Conservation (phyloP, 352 stramenopile species). For the Phytophthora pluvialis region DNA sequence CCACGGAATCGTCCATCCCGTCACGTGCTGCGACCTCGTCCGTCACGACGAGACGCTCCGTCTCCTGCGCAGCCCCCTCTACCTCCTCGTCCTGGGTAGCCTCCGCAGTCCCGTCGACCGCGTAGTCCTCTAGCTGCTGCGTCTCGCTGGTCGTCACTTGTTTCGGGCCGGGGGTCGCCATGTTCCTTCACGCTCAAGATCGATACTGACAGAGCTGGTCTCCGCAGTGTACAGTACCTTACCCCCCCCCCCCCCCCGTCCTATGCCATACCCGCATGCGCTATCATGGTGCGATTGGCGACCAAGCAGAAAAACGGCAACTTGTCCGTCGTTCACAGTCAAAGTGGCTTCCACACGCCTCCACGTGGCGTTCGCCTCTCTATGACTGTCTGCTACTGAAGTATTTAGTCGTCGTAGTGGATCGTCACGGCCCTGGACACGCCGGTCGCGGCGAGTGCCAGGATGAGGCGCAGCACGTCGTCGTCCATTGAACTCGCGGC, state of each 20-base stretch:
- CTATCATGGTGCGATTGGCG: conserved; percentile 15
- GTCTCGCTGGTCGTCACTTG: conserved; percentile 6
- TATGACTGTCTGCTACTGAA: too few species aligned
- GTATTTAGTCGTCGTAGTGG: conserved; percentile 37
- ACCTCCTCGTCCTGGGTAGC: background rate
- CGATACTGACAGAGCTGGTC: conserved; percentile 14
- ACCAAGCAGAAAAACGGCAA: conserved; percentile 8
- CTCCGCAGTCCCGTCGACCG: background rate
- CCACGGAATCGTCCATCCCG: conserved; percentile 30
- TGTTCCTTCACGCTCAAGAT: conserved; percentile 14
- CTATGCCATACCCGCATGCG: conserved; percentile 10
- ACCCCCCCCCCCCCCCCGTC: too few species aligned
- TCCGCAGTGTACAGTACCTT: background rate
- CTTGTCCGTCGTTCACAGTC: too few species aligned
- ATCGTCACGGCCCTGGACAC: conserved; percentile 27
- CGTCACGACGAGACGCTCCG: background rate
- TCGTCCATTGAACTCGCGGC: conserved; percentile 23
- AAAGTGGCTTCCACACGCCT: too few species aligned
- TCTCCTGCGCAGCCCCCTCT: background rate
- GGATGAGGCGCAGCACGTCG: conserved; percentile 27
- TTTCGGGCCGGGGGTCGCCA: conserved; percentile 20
- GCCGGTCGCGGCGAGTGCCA: conserved; percentile 32
- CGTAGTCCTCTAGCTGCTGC: conserved; percentile 3
- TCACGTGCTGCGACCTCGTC: background rate
- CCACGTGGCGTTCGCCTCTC: background rate